Conservation (phyloP, 495 filamentous ascomycete species). For the Cudoniella acicularis region DNA sequence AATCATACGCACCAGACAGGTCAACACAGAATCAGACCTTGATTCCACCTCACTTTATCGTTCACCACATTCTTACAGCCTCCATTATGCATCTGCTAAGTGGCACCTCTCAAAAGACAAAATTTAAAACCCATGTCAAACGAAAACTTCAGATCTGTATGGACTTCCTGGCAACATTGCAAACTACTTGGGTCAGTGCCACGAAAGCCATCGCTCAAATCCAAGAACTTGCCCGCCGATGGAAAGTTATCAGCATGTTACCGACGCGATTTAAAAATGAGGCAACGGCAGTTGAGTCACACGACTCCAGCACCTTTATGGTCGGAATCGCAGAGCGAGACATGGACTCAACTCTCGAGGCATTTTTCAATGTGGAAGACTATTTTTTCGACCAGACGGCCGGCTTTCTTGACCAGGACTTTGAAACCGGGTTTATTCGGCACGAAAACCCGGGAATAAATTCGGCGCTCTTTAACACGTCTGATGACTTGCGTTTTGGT, state of each 20-base stretch:
- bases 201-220: slow-evolving; percentile 1
- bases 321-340: background rate
- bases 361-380: too few species aligned
- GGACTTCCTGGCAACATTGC: background rate
- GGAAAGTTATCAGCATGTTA: background rate
- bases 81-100: background rate
- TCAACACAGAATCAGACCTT: background rate
- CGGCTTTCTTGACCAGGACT: too few species aligned
- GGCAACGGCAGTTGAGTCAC: background rate
- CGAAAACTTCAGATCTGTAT: slow-evolving; percentile 2
- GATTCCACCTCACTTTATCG: background rate
- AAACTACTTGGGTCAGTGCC: background rate
- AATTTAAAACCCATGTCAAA: background rate
- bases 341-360: too few species aligned
- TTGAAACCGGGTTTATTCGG: too few species aligned
- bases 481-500: background rate
- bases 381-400: too few species aligned
- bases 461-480: background rate
- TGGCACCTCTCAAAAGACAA: background rate
- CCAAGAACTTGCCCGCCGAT: background rate
- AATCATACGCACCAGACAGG: background rate
- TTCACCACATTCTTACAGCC: slow-evolving; percentile 2
- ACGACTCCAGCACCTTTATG: background rate
- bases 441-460: too few species aligned
- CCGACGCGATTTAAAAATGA: background rate